Evolutionary conservation across 495 filamentous ascomycete genomes (phyloP), one percentile per base, ranked within the genome.

Genomic region (Penicillium manginii): DNA sequence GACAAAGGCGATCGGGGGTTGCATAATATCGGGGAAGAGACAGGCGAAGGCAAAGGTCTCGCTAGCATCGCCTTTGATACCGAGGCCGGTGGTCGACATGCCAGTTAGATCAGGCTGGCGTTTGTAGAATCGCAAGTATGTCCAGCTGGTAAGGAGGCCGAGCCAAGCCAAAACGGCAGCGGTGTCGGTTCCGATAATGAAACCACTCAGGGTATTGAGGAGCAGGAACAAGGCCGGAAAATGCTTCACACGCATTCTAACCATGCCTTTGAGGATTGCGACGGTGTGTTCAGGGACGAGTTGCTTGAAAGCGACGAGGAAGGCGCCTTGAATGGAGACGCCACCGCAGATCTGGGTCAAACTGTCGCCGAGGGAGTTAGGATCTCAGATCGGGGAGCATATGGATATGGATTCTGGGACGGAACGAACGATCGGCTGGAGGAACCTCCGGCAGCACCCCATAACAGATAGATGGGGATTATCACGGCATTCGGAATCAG

Each of bases 211-310:
- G 4, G 88, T 82, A 55, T 90, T 88, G 50, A 93, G 83, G 26
- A 92, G 72, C 58, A 96, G 83, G 71, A 97, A 97, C 43, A 97
- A 78, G 18, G 94, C 88, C 9, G 94, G 94, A 70, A 98, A 96
- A 64, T 94, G 91, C 62, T 91, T 91, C 12, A 98, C 92, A 52
- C 94, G 92, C 65, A 97, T 84, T 53, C 93, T 96, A 50, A 98
- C 68, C 48, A 96, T 74, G 54, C 91, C 91, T 60, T 88, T 87
- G 77, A 96, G 91, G 60, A 98, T 83, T 0, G 92, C 90, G 39
- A 98, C 93, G n/a, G 94, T 98, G 74, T 98, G 94, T 68, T 96
- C 92, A 26, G 94, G 94, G 19, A 98, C 91, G 33, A 98, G 90
- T 73, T 98, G 96, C 75, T 96, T 97, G 77, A 98, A 97, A 54